Base-by-base conservation (phyloP, 306 rosid genomes). In the Trichosanthes truncata region DNA sequence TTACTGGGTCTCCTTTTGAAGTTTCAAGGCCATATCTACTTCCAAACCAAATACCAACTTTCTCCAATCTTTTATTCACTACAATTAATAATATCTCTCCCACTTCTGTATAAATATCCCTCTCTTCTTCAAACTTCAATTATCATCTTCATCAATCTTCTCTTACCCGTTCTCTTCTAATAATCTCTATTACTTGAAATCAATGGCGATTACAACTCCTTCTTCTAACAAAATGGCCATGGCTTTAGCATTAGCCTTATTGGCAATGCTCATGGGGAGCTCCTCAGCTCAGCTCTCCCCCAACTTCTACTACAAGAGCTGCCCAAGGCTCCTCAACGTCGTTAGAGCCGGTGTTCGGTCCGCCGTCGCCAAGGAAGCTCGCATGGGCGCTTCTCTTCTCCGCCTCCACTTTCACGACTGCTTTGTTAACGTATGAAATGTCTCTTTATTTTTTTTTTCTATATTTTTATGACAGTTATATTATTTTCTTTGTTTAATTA, bases 361-460 rank as follows among this genome's bases (percentile, higher is more conserved):
- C 15, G 86, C 81, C 2, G 59, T 83, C 7, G 7, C 46, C 9
- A 48, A 40, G 3, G 86, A 86, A 48, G 73, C 74, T 3, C 84
- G 86, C 55, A 86, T 86, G 61, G 85, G 89, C n/a, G 86, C 85
- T 66, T 86, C 89, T 14, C 80, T 84, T 10, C 84, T 84, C 3
- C 84, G 86, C 9, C 74, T 83, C 14, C 86, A 79, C 29, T 83
- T 83, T 55, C 83, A 83, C 9, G 87, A 84, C 79, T 84, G 87
- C 31, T 84, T 84, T 21, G 87, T 84, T 31, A 84, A 84, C 14
- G 87, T 76, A 81, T 11, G n/a, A 5, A 36, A 1, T 17, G 0
- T n/a, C 14, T 59, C 35, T 36, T n/a, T n/a, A n/a, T n/a, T n/a
- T 35, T 35, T 38, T 26, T 0, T 75, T 21, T 56, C 23, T 7